Base-by-base conservation (phyloP, 495 filamentous ascomycete genomes). In the Hypoxylon fragiforme region DNA sequence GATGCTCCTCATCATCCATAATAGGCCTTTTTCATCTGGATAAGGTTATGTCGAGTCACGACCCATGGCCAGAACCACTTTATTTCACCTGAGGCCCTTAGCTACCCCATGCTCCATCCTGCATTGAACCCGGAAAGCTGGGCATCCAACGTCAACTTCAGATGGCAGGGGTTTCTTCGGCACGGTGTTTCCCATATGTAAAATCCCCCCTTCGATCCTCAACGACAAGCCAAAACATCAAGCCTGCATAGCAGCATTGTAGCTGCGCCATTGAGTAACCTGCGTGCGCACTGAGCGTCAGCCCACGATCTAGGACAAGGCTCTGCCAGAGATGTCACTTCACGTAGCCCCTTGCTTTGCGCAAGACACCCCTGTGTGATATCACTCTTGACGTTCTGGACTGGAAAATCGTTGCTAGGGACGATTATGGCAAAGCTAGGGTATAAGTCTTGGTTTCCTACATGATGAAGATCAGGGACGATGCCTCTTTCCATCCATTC, bases 391-490 rank as follows among this genome's bases (percentile, higher is more conserved):
- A 50, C 11, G 24, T 35, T 26, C 9, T 48, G 31, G 22, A 30
- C 22, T 37, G 16, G 38, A 42, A 30, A 52, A 47, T 43, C 45
- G 12, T 45, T 43, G 50, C 35, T 28, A 19, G 28, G 45, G 44
- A 44, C 20, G 24, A 47, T 26, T 26, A 54, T 46, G 30, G 16
- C 8, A 6, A 47, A 8, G 34, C 50, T 46, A 46, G 47, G 50
- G 57, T 50, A 60, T 54, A 60, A 54, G 50, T 60, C 57, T 60
- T 60, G 50, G 50, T 50, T 44, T 54, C 36, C 56, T 54, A 54
- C 57, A 41, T 50, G 31, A 54, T 20, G 57, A 50, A 60, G 45
- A 54, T 60, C 50, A 60, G 45, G 50, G 37, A 54, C 50, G 35
- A 54, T 48, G 32, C 50, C 46, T 20, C 54, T 44, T 49, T 34